Conservation (phyloP, 2,329 filamentous ascomycete species). For the Fusarium domesticum region DNA sequence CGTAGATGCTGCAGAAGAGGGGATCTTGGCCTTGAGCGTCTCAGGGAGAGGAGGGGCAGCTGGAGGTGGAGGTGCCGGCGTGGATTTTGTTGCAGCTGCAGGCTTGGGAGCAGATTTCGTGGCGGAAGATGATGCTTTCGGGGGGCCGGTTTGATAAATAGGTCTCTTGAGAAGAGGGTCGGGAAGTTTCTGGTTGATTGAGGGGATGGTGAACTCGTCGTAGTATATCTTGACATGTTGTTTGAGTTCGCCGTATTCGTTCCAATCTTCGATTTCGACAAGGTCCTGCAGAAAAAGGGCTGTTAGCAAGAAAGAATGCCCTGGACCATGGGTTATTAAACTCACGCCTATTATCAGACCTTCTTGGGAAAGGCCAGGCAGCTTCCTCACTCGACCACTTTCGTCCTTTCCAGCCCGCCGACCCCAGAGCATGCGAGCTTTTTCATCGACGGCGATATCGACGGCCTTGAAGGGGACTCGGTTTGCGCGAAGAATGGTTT, state of each 20-base stretch:
- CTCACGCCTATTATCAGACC: slow-evolving; percentile 81
- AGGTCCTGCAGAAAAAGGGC: slow-evolving; percentile 62
- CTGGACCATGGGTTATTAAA: slow-evolving; percentile 27
- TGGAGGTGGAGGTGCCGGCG: slow-evolving; percentile 25
- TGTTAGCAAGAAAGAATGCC: neutral
- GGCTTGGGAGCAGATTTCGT: slow-evolving; percentile 25
- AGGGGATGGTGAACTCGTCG: slow-evolving; percentile 58
- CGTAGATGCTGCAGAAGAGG: neutral
- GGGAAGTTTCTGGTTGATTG: slow-evolving; percentile 51
- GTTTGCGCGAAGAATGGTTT: slow-evolving; percentile 95
- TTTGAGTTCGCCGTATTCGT: slow-evolving; percentile 94
- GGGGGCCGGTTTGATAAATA: slow-evolving; percentile 28
- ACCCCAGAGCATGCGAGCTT: slow-evolving; percentile 84
- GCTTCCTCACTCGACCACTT: slow-evolving; percentile 63
- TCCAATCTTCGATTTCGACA: slow-evolving; percentile 96
- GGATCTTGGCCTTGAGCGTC: slow-evolving; percentile 15
- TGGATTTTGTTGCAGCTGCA: slow-evolving; percentile 25
- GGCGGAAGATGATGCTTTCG: slow-evolving; percentile 25
- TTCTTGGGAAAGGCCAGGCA: slow-evolving; percentile 85
- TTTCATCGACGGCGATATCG: slow-evolving; percentile 86
- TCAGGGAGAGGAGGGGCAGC: slow-evolving; percentile 24
- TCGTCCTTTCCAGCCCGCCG: slow-evolving; percentile 73
- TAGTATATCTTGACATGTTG: slow-evolving; percentile 72
- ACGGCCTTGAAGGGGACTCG: slow-evolving; percentile 89
- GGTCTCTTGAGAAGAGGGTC: slow-evolving; percentile 30